phyloP scores from a whole-genome alignment of 2,329 filamentous ascomycete species.

The Didymella segeticola region DNA sequence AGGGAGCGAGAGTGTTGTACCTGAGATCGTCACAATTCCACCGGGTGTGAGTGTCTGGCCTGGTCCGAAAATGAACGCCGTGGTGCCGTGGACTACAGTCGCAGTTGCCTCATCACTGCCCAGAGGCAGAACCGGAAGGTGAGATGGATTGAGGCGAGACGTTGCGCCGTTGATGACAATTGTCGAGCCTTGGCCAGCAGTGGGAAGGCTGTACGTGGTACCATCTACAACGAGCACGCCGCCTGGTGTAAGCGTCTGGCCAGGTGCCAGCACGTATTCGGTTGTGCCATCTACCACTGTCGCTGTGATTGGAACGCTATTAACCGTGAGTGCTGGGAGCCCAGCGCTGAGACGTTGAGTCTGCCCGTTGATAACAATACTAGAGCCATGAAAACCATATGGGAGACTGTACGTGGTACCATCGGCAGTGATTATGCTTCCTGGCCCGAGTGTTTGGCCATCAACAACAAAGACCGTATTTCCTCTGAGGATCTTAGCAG shows the following conservation, averaged over 20 bases:
- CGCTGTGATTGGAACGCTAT: constrained; percentile 12
- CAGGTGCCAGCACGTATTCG: constrained; percentile 26
- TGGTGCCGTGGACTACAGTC: constrained; percentile 28
- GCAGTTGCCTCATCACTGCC: constrained; percentile 18
- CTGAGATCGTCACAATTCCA: constrained; percentile 33
- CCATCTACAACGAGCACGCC: constrained; percentile 25
- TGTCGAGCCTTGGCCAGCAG: constrained; percentile 24
- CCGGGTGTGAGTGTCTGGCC: constrained; percentile 38
- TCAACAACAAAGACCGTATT: constrained; percentile 32
- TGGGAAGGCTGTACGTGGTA: constrained; percentile 33
- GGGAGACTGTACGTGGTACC: constrained; percentile 38
- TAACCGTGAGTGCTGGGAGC: constrained; percentile 20
- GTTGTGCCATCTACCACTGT: constrained; percentile 23
- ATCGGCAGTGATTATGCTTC: constrained; percentile 30
- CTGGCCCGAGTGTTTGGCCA: constrained; percentile 27
- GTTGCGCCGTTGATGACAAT: constrained; percentile 39
- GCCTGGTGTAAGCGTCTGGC: constrained; percentile 29
- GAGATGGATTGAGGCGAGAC: constrained; percentile 23
- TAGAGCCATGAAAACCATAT: constrained; percentile 21
- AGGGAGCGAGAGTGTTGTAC: constrained; percentile 39
- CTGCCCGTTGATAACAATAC: constrained; percentile 31
- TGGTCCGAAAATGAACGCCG: constrained; percentile 33
- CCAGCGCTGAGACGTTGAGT: constrained; percentile 26
- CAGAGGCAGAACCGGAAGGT: constrained; percentile 24
- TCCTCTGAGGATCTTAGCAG: constrained; percentile 34